Evolutionary conservation across 1,284 basidiomycete genomes (phyloP).

Genomic region (Microbotryum lychnidis-dioicae): DNA sequence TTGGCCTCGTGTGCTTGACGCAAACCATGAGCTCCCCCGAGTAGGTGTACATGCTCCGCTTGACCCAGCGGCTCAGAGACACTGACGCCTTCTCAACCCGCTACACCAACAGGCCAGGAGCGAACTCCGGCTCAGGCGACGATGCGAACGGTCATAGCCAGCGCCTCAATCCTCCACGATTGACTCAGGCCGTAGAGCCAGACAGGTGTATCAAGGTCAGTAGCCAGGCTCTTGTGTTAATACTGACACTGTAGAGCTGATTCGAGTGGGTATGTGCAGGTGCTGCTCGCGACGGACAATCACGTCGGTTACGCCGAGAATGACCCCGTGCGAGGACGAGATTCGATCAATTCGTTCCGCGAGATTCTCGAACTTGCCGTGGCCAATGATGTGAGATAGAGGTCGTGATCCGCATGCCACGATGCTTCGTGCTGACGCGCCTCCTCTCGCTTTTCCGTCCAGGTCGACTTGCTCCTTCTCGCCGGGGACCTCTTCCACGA

Average conservation of each 20-base stretch:
- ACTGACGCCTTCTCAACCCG: no score
- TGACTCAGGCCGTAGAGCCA: neutral
- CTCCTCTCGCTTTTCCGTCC: constrained; percentile 13
- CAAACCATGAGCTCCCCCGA: no score
- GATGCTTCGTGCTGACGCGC: neutral
- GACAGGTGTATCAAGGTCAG: constrained; percentile 9
- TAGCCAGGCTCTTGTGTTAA: neutral
- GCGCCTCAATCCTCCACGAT: neutral
- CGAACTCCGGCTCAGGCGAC: no score
- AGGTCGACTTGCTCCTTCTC: constrained; percentile 90
- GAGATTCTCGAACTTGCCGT: constrained; percentile 87
- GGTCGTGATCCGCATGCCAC: no score
- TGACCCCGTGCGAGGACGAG: constrained; percentile 87
- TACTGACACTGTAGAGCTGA: constrained; percentile 5
- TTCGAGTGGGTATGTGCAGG: constrained; percentile 8
- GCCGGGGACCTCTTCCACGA: constrained; percentile 98
- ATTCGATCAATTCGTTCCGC: constrained; percentile 88
- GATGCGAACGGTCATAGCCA: no score
- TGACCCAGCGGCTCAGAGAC: no score
- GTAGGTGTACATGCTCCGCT: no score
- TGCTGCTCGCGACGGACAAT: constrained; percentile 59
- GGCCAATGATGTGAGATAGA: constrained; percentile 63
- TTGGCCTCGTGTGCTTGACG: no score
- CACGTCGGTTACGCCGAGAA: constrained; percentile 93
- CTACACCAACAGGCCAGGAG: no score